These are phyloP conservation scores for Paraconiothyrium sp. DNA, from an alignment of 2,329 filamentous ascomycete genomes.

Conservation along the genomic window DNA sequence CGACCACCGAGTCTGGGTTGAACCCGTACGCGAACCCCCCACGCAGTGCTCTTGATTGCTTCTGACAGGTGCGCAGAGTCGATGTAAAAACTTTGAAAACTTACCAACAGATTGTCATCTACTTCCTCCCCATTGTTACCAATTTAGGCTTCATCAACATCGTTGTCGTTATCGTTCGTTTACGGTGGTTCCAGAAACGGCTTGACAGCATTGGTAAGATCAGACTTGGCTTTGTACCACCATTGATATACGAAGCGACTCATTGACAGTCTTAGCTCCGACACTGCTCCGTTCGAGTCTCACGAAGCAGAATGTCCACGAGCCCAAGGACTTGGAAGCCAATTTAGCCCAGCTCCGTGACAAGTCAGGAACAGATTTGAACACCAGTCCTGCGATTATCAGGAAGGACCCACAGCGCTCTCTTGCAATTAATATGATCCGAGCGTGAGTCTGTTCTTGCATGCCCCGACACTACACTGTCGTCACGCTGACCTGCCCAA, in stretches of 20 bases:
- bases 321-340: no score
- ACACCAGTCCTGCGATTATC: no score
- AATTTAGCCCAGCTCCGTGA: background rate
- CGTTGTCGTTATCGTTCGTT: conserved; percentile 58
- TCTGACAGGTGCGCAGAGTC: conserved; percentile 47
- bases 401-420: no score
- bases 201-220: conserved; percentile 49
- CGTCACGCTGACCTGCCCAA: background rate
- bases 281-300: background rate
- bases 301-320: no score
- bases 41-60: background rate
- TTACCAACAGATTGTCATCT: conserved; percentile 64
- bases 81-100: conserved; percentile 60
- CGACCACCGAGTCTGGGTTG: conserved; percentile 61
- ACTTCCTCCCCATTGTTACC: conserved; percentile 60
- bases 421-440: no score
- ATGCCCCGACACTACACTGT: no score
- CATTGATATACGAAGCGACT: no score
- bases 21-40: conserved; percentile 53
- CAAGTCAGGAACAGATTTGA: background rate
- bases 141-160: conserved; percentile 63
- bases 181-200: conserved; percentile 61
- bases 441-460: no score
- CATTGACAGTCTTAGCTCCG: background rate
- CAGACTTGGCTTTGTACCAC: background rate